Evolutionary conservation across 371 early-diverging fungal species (phyloP).

Genomic region (Rhizomucor miehei): DNA sequence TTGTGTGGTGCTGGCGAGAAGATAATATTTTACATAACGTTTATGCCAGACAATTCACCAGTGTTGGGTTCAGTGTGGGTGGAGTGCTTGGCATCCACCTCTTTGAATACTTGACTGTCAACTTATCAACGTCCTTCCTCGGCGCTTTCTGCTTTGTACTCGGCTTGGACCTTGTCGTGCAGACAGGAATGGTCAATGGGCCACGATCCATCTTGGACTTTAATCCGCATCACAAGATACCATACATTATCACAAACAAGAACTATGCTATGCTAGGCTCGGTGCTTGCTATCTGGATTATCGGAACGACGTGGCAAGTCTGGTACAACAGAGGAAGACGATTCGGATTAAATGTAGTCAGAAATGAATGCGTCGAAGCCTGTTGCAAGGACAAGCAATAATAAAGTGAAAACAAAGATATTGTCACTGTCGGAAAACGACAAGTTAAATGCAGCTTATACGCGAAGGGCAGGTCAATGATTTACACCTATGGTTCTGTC

Average conservation of each 20-base stretch:
- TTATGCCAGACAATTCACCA: constrained; percentile 19
- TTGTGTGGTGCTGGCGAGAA: constrained; percentile 32
- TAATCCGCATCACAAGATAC: constrained; percentile 3
- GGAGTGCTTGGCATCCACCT: constrained; percentile 7
- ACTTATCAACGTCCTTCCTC: constrained; percentile 22
- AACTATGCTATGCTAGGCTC: constrained; percentile 23
- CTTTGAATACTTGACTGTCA: constrained; percentile 22
- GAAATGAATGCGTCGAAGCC: not conserved
- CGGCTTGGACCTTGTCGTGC: constrained; percentile 26
- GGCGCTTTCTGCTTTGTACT: constrained; percentile 26
- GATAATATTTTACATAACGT: constrained; percentile 30
- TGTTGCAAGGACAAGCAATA: too few species aligned
- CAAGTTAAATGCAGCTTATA: too few species aligned
- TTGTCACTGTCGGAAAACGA: too few species aligned
- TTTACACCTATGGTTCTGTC: too few species aligned
- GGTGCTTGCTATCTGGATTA: constrained; percentile 17
- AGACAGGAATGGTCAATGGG: constrained; percentile 15
- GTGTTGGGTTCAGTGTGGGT: constrained; percentile 9
- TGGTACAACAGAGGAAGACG: constrained; percentile 21
- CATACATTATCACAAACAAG: constrained; percentile 13
- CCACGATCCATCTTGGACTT: constrained; percentile 19
- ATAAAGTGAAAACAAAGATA: too few species aligned
- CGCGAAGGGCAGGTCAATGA: too few species aligned
- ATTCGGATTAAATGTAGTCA: constrained; percentile 25
- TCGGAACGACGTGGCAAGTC: constrained; percentile 14